phyloP scores from a whole-genome alignment of 345 rosid genomes.

The Combretum micranthum region DNA sequence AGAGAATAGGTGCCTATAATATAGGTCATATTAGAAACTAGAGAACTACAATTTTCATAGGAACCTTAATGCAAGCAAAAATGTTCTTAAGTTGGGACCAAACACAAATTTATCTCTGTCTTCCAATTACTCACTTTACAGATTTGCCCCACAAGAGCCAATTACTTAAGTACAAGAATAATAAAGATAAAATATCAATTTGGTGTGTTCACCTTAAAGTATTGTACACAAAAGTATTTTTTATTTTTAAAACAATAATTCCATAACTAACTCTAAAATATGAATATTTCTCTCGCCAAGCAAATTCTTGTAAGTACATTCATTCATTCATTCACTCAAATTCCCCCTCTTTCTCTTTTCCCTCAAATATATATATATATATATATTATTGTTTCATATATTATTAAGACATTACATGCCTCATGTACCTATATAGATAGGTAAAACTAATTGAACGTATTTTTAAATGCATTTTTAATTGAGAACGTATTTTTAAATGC shows the following conservation, averaged over 20 bases:
- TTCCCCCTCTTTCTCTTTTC: constrained; percentile 4
- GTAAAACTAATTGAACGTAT: too few species aligned
- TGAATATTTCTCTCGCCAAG: constrained; percentile 7
- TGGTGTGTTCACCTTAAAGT: not conserved
- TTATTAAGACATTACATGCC: too few species aligned
- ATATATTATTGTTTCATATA: too few species aligned
- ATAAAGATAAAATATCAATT: not conserved
- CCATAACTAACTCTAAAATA: not conserved
- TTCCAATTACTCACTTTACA: not conserved
- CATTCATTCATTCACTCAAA: constrained; percentile 40
- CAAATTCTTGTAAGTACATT: constrained; percentile 13
- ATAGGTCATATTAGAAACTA: too few species aligned
- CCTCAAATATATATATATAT: constrained; percentile 7
- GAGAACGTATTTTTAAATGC: too few species aligned
- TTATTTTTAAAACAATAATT: constrained; percentile 2
- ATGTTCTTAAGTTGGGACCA: too few species aligned
- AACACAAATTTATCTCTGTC: too few species aligned
- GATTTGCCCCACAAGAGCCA: constrained; percentile 9
- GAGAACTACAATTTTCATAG: too few species aligned
- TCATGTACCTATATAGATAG: too few species aligned
- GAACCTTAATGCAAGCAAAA: too few species aligned
- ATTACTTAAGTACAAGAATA: constrained; percentile 3
- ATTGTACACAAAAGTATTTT: not conserved
- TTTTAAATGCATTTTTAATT: too few species aligned
- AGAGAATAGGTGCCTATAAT: too few species aligned